These are phyloP conservation scores for Russula abietina DNA, from an alignment of 768 basidiomycete genomes.

Conservation along the genomic window DNA sequence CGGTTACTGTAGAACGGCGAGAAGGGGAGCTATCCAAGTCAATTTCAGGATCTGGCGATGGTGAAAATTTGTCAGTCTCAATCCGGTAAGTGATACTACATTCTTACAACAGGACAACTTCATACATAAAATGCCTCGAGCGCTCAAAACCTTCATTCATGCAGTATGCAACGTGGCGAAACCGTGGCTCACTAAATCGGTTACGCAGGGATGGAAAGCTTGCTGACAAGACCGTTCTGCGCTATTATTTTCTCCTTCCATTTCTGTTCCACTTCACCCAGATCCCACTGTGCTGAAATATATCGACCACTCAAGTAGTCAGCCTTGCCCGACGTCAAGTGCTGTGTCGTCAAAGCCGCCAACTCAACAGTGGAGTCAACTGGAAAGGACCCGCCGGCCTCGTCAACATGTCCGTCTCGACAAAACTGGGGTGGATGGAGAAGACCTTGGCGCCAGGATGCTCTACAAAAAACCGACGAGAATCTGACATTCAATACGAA, in stretches of 20 bases:
- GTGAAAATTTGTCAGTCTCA: not conserved
- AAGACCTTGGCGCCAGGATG: constrained; percentile 6
- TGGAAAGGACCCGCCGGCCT: too few relatives aligned
- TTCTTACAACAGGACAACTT: too few relatives aligned
- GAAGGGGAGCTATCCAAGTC: too few relatives aligned
- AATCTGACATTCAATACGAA: not conserved
- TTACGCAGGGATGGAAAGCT: too few relatives aligned
- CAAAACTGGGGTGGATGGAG: not conserved
- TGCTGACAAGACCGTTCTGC: too few relatives aligned
- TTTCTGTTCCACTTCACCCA: too few relatives aligned
- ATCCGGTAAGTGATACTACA: not conserved
- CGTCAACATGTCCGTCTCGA: not conserved
- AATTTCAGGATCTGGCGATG: not conserved
- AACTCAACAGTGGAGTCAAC: not conserved
- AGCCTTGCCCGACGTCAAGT: constrained; percentile 1
- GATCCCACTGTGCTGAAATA: too few relatives aligned
- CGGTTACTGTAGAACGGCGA: too few relatives aligned
- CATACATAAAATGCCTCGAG: too few relatives aligned
- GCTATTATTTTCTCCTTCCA: constrained; percentile 15
- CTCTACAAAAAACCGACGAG: not conserved
- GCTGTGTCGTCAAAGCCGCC: not conserved
- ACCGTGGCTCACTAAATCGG: too few relatives aligned
- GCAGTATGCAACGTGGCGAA: too few relatives aligned
- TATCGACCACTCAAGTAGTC: constrained; percentile 10
- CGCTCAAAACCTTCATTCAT: too few relatives aligned